These are phyloP conservation scores for Leccinum uliginosum DNA, from an alignment of 768 basidiomycete genomes.

Conservation along the genomic window DNA sequence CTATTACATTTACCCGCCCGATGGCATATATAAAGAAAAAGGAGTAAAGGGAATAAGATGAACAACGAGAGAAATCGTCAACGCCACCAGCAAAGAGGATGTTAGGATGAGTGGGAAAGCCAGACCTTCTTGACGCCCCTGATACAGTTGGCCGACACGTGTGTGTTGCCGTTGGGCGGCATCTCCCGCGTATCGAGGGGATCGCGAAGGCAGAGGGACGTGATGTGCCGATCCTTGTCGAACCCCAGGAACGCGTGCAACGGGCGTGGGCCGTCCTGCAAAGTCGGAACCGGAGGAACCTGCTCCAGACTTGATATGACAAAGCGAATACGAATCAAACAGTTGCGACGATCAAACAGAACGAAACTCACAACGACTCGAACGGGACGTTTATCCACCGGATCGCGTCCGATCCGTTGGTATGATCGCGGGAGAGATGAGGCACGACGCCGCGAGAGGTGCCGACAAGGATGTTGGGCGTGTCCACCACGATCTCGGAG, in stretches of 20 bases:
- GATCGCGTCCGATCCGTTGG: slow-evolving; percentile 42
- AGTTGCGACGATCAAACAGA: too few species aligned
- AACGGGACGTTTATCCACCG: slow-evolving; percentile 70
- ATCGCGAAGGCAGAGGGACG: slow-evolving; percentile 63
- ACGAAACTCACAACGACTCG: slow-evolving; percentile 68
- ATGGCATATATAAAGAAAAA: not conserved
- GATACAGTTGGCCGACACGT: slow-evolving; percentile 53
- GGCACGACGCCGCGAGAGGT: slow-evolving; percentile 74
- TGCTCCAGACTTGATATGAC: slow-evolving; percentile 51
- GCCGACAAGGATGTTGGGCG: slow-evolving; percentile 56
- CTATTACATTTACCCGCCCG: slow-evolving; percentile 30
- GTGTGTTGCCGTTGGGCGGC: slow-evolving; percentile 64
- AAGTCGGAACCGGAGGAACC: slow-evolving; percentile 59
- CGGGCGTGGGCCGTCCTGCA: slow-evolving; percentile 47
- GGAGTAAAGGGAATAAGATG: not conserved
- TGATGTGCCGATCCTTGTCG: slow-evolving; percentile 40
- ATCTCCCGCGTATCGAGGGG: slow-evolving; percentile 60
- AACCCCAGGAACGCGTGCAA: slow-evolving; percentile 68
- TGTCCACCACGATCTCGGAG: slow-evolving; percentile 40
- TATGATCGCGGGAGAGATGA: slow-evolving; percentile 67
- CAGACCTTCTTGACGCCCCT: slow-evolving; percentile 70
- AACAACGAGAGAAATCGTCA: not conserved
- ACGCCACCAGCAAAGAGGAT: not conserved
- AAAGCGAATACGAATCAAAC: too few species aligned
- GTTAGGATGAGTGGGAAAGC: slow-evolving; percentile 3